A percentile compares a stretch with the other conserved stretches of the same genome.
Conservation (phyloP, 805 yeast species). For the Candida corydali region DNA sequence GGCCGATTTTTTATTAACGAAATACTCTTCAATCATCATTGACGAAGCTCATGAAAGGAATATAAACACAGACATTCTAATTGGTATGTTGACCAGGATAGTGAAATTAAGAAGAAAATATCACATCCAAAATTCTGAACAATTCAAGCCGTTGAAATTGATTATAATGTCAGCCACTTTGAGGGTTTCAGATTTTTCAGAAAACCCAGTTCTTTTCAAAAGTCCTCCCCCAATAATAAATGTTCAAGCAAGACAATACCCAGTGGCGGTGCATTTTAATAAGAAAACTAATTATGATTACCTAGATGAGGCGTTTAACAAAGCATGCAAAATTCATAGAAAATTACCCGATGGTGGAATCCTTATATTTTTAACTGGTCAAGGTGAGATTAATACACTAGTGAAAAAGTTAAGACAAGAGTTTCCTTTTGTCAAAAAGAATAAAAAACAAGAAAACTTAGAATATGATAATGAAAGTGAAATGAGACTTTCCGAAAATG, state of each 20-base stretch:
- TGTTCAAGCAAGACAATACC: conserved; percentile 90
- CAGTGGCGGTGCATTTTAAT: conserved; percentile 89
- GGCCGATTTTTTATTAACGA: conserved; percentile 73
- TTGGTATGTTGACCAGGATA: conserved; percentile 91
- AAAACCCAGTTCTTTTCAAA: conserved; percentile 64
- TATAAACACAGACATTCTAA: conserved; percentile 90
- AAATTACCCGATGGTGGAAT: conserved; percentile 92
- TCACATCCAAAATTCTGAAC: conserved; percentile 42
- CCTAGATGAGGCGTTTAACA: conserved; percentile 79
- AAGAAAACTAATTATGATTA: conserved; percentile 74
- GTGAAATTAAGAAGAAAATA: conserved; percentile 63
- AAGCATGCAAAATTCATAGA: conserved; percentile 82
- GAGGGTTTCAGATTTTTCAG: conserved; percentile 89
- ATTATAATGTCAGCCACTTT: conserved; percentile 97
- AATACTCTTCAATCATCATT: conserved; percentile 81
- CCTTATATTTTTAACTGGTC: conserved; percentile 88
- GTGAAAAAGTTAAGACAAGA: conserved; percentile 66
- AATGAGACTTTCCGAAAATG: conserved; percentile 54
- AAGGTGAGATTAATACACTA: conserved; percentile 77
- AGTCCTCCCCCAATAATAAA: conserved; percentile 81
- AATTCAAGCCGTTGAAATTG: conserved; percentile 64
- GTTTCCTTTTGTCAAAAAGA: conserved; percentile 51
- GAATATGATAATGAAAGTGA: conserved; percentile 31
- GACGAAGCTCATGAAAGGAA: conserved; percentile 99
- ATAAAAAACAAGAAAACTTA: conserved; percentile 16